Conservation (phyloP, 306 rosid genomes). For the Lupinus albus region DNA sequence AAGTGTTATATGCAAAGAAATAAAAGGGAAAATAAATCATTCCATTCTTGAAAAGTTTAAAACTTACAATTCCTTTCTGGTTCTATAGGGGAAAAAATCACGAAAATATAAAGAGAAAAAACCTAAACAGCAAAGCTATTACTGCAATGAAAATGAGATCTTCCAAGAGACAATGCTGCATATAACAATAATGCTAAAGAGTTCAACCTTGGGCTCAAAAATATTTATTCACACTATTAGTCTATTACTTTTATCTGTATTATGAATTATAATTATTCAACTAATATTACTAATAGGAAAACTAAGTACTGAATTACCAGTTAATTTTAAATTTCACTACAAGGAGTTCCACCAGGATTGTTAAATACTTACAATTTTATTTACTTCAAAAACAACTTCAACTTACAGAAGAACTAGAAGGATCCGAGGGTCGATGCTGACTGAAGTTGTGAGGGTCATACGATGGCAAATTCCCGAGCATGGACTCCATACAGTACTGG, state of each 20-base stretch:
- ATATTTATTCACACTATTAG: neutral
- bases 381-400: neutral
- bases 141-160: constrained; percentile 21
- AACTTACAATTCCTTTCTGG: neutral
- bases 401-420: constrained; percentile 83
- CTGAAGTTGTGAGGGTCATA: constrained; percentile 93
- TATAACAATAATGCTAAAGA: constrained; percentile 18
- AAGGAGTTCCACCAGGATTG: constrained; percentile 21
- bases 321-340: constrained; percentile 30
- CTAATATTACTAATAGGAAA: too few species aligned
- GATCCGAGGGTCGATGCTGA: constrained; percentile 88
- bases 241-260: neutral
- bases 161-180: constrained; percentile 26
- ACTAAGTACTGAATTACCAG: too few species aligned
- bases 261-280: constrained; percentile 4
- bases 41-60: constrained; percentile 21
- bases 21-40: constrained; percentile 1
- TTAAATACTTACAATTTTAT: constrained; percentile 46
- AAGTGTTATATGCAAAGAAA: neutral
- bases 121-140: neutral
- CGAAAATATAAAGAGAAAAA: neutral
- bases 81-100: neutral
- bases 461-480: constrained; percentile 87
- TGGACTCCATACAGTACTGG: constrained; percentile 66
- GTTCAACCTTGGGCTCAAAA: constrained; percentile 21